These are phyloP conservation scores for Erysimum cheiranthoides DNA, from an alignment of 345 rosid species.

Conservation along the genomic window DNA sequence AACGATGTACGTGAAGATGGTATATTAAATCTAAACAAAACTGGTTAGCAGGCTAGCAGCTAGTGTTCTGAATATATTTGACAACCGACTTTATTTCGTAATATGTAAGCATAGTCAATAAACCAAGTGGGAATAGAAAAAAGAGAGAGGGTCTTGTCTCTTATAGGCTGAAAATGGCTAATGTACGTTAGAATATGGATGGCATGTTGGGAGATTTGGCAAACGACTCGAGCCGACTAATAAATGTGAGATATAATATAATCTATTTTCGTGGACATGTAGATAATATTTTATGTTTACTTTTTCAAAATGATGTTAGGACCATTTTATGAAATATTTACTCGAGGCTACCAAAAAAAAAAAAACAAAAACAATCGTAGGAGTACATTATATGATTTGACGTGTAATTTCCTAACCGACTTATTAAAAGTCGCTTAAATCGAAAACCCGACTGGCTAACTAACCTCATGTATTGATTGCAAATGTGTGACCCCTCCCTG, in stretches of 20 bases:
- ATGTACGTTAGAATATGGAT: not conserved
- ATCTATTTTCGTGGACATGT: not conserved
- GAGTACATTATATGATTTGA: constrained; percentile 18
- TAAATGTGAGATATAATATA: constrained; percentile 30
- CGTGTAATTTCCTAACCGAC: constrained; percentile 18
- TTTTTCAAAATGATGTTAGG: not conserved
- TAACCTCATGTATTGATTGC: constrained; percentile 32
- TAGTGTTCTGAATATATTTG: not conserved
- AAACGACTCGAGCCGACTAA: constrained; percentile 38
- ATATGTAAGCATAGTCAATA: constrained; percentile 5
- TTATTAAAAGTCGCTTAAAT: constrained; percentile 1
- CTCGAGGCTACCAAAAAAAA: not conserved
- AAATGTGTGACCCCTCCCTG: not conserved
- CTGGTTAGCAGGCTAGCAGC: constrained; percentile 5
- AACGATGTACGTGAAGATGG: not conserved
- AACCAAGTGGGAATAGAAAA: constrained; percentile 14
- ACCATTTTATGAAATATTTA: not conserved
- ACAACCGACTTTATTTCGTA: not conserved
- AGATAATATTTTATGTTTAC: constrained; percentile 1
- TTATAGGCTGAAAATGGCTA: not conserved
- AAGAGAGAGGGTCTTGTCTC: not conserved
- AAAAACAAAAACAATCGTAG: not conserved
- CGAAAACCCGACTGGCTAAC: constrained; percentile 11
- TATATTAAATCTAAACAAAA: not conserved
- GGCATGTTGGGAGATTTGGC: constrained; percentile 3